Percentiles rank a stretch among this genome's conserved stretches.
Evolutionary conservation across 2,329 filamentous ascomycete genomes (phyloP).

Genomic region (Pseudopithomyces chartarum): DNA sequence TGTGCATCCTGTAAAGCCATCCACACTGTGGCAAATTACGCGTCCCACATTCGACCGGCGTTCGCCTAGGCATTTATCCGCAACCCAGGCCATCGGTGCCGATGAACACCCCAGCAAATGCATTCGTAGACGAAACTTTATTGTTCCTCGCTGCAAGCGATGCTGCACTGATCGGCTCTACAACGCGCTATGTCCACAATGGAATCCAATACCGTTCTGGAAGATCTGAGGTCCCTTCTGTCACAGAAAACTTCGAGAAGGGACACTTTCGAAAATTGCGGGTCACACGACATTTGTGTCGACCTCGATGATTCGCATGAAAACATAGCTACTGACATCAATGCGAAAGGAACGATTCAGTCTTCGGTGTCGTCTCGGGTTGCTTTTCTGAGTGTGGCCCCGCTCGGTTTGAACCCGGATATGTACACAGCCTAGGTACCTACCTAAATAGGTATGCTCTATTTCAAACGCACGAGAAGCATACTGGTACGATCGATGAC

Average conservation of each 20-base stretch:
- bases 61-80: not conserved
- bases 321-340: not conserved
- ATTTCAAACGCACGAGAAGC: no score
- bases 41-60: not conserved
- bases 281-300: not conserved
- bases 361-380: no score
- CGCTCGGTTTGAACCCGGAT: no score
- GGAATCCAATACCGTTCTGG: not conserved
- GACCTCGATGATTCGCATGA: not conserved
- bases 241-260: not conserved
- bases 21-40: not conserved
- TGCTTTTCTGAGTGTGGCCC: no score
- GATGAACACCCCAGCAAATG: not conserved
- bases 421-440: no score
- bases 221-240: not conserved
- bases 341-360: not conserved
- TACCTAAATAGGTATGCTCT: no score
- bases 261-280: not conserved
- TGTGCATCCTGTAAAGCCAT: not conserved
- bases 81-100: not conserved
- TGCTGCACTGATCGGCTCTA: not conserved
- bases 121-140: not conserved
- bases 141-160: not conserved
- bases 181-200: not conserved
- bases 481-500: no score